Evolutionary conservation across 345 rosid species (phyloP), one percentile per base, ranked within the genome.

Genomic region (Pistacia atlantica): DNA sequence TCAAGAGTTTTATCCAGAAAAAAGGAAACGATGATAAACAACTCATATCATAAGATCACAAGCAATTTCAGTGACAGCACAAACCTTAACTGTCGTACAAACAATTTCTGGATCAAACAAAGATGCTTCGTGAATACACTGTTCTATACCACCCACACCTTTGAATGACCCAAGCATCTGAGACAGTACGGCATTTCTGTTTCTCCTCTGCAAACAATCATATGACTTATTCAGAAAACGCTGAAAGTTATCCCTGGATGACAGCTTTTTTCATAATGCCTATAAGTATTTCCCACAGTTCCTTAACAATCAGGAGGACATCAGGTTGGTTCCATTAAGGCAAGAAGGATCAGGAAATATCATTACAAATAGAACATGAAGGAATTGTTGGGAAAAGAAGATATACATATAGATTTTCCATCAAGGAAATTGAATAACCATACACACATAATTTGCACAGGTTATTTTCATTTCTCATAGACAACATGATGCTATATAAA

Each of bases 61-160:
- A 52, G 18, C 25, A 51, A 42, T 13, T 65, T 7, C n/a, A 61
- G 37, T 49, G 72, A 51, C 69, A 73, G 67, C 76, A 65, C 75
- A 78, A 55, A 88, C 89, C 93, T 86, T 83, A 67, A 77, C 74
- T 73, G 62, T 69, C 69, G 38, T 28, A 74, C 31, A 72, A 78
- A 52, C 73, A 54, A 60, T 74, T 71, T 56, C 80, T 22, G 72
- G 75, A 78, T 71, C 74, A 72, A 77, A 72, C 28, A 69, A 48
- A 78, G 85, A 85, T 49, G 88, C 87, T 78, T 87, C 89, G 46
- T 42, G 82, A 65, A 92, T 81, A 82, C 90, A 89, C 63, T 77
- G 61, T 62, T 68, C 77, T 61, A 92, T 65, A 68, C 91, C 90
- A 65, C 88, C 85, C 17, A 83, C 84, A 14, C 81, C 84, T 66